Evolutionary conservation across 768 basidiomycete species (phyloP), one percentile per base, ranked within the genome.

Genomic region (Peribolospora kevripleyi): DNA sequence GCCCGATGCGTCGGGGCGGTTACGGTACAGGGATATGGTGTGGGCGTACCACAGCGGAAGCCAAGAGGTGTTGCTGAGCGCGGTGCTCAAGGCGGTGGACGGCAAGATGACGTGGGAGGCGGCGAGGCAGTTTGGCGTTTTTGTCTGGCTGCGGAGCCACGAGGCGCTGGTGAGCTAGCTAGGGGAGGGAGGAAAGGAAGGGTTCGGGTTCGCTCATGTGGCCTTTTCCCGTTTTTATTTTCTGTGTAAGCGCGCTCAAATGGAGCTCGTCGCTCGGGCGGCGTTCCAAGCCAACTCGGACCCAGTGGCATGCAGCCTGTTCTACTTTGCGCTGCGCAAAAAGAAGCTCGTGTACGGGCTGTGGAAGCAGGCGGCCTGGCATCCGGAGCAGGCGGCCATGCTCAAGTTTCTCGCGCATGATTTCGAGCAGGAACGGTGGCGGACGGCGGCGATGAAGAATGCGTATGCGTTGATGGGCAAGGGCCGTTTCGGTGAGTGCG

Each of bases 41-140:
- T 98, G 91, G 90, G 91, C 90, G 0, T 90, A 82, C 65, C 83
- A 93, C 61, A 93, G 88, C 63, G 87, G 93, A 67, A 84, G 80
- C 63, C 88, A 98, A 62, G 85, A 82, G 13, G 66, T 95, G 48
- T 67, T 98, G 4, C 66, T 93, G 53, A 70, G 73, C 38, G 78
- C 80, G 3, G 82, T 82, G 2, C 73, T 73, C 11, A 46, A 51
- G 40, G 61, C 54, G 7, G 56, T 52, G 42, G 40, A 56, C 42
- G 68, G 73, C 3, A 91, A 84, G 68, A 84, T 95, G 79, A 67
- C 75, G 43, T 97, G 91, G 91, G 70, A 74, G 11, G 84, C 91
- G 65, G 88, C 91, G 0, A 75, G 79, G 62, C 79, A 82, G 1
- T 67, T 93, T 9, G 91, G 93, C 2, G 70, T 95, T 10, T 79